Base-by-base conservation (phyloP, 306 rosid species). In the Sechiopsis laciniata region DNA sequence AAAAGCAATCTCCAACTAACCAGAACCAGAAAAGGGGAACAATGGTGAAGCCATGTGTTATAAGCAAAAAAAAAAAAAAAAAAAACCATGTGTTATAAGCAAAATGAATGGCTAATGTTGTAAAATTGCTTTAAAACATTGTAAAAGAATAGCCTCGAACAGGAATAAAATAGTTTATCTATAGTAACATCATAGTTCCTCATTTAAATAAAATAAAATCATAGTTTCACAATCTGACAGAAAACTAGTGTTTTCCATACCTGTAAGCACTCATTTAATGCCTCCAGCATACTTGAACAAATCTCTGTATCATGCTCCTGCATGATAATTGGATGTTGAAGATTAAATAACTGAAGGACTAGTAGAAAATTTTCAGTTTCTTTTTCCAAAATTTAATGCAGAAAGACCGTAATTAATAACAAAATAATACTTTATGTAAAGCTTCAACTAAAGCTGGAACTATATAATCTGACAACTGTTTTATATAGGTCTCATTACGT, bases 261-360 rank as follows among this genome's bases (percentile, higher is more conserved):
- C 99, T 94, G 97, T 82, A 94, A 42, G 81, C 96, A 89, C 79
- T 94, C 99, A 71, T 94, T 94, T 82, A 94, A 72, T 42, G 99
- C 89, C 54, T 94, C 97, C 87, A 94, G 78, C 86, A 94, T 94
- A 77, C 86, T 94, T 55, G 96, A 97, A 74, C 97, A 94, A 53
- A 94, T 94, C 87, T 94, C 99, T 3, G 99, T 94, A 78, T 94
- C 99, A 71, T 97, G 99, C 75, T 94, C 99, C 99, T 94, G 91
- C 85, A 85, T 73, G 58, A 72, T 73, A 52, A 21, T 22, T 69
- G 58, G 26, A 20, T 22, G 35, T 69, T 69, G 17, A 14, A 69
- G 13, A 50, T 50, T 69, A 69, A 50, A 69, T 22, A 21, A 21
- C 57, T 22, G 21, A 68, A 12, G 21, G 21, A 50, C 40, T 7